Conservation (phyloP, 1,284 basidiomycete species). For the Papiliotrema flavescens region DNA sequence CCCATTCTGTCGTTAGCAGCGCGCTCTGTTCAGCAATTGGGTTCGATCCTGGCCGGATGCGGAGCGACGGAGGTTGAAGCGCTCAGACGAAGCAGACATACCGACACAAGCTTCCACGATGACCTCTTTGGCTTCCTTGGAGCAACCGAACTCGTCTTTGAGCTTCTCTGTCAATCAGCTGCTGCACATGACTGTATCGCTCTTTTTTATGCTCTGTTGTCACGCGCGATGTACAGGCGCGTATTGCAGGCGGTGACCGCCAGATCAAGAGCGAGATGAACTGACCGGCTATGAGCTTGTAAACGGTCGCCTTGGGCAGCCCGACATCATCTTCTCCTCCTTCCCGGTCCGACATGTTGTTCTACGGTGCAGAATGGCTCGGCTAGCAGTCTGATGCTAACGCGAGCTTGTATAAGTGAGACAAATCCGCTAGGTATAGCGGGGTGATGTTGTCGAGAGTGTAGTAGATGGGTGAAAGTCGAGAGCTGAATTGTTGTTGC, state of each 20-base stretch:
- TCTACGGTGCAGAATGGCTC: not conserved
- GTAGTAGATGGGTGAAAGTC: not conserved
- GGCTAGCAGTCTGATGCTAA: not conserved
- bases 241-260: too few species aligned
- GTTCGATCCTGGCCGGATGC: too few species aligned
- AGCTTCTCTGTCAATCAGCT: slow-evolving; percentile 66
- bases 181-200: too few species aligned
- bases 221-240: too few species aligned
- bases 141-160: slow-evolving; percentile 81
- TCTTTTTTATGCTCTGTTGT: too few species aligned
- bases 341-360: slow-evolving; percentile 42
- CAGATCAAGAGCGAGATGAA: not conserved
- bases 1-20: slow-evolving; percentile 69
- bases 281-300: slow-evolving; percentile 91
- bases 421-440: not conserved
- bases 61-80: not conserved
- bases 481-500: not conserved
- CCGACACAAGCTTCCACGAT: slow-evolving; percentile 98
- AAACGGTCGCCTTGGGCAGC: slow-evolving; percentile 93
- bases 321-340: slow-evolving; percentile 81
- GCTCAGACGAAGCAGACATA: slow-evolving; percentile 49
- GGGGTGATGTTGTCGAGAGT: not conserved
- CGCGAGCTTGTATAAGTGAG: not conserved
- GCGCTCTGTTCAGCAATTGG: too few species aligned
- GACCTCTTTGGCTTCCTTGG: slow-evolving; percentile 93